phyloP scores from a whole-genome alignment of 1,284 basidiomycete species.

The Cutaneotrichosporon cyanovorans region DNA sequence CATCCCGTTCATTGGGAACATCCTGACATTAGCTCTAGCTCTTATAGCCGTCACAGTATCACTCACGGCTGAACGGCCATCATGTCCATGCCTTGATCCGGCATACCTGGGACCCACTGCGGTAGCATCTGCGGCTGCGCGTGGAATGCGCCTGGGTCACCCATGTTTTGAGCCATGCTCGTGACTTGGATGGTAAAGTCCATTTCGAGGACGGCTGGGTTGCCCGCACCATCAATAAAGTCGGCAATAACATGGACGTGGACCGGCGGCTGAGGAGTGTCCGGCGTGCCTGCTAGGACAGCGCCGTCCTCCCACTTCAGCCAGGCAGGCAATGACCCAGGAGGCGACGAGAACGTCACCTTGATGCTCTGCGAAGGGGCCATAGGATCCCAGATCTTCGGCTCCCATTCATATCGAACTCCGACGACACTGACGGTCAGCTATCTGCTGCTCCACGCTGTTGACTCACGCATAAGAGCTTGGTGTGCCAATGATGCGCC shows the following conservation, averaged over 20 bases:
- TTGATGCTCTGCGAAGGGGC: slow-evolving; percentile 69
- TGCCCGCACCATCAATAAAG: slow-evolving; percentile 33
- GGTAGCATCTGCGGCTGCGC: neutral
- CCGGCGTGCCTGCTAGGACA: slow-evolving; percentile 31
- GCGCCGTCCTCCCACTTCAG: slow-evolving; percentile 74
- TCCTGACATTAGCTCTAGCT: neutral
- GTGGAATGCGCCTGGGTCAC: neutral
- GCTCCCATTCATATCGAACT: slow-evolving; percentile 82
- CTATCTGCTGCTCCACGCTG: neutral
- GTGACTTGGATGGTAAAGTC: slow-evolving; percentile 31
- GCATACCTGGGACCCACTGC: neutral
- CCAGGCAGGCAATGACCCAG: slow-evolving; percentile 68
- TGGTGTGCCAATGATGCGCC: slow-evolving; percentile 73
- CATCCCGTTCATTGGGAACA: neutral
- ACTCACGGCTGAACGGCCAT: neutral
- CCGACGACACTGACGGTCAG: slow-evolving; percentile 50
- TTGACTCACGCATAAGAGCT: slow-evolving; percentile 59
- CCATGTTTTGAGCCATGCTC: slow-evolving; percentile 6
- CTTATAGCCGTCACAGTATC: neutral
- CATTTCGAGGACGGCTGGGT: slow-evolving; percentile 22
- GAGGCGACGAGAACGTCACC: slow-evolving; percentile 67
- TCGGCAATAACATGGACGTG: slow-evolving; percentile 27
- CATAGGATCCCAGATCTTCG: slow-evolving; percentile 96
- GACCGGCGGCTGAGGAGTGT: slow-evolving; percentile 21
- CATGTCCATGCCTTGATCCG: neutral